These are phyloP conservation scores for Gossypium turneri DNA, from an alignment of 345 rosid genomes.

Conservation along the genomic window DNA sequence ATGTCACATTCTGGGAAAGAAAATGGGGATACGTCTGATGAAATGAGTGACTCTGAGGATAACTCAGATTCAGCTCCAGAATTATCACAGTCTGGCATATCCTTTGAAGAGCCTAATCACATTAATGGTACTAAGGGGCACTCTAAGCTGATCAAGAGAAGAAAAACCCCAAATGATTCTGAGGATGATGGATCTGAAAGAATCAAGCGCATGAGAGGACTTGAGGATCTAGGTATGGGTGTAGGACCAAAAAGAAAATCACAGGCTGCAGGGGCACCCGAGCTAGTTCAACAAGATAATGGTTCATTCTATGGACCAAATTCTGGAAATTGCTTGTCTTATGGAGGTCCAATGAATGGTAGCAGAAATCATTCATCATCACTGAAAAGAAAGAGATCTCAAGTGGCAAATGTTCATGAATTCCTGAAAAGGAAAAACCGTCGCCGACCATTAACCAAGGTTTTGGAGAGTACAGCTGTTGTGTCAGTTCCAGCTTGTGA, in stretches of 20 bases:
- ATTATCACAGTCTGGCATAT: conserved; percentile 59
- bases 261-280: conserved; percentile 29
- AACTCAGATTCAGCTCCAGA: conserved; percentile 50
- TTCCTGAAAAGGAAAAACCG: conserved; percentile 65
- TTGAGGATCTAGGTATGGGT: conserved; percentile 79
- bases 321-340: conserved; percentile 37
- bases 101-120: conserved; percentile 59
- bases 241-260: conserved; percentile 41
- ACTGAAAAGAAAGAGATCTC: conserved; percentile 65
- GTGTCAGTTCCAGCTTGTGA: conserved; percentile 73
- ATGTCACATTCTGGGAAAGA: conserved; percentile 49
- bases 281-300: conserved; percentile 35
- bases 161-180: conserved; percentile 93
- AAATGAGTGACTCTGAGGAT: conserved; percentile 37
- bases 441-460: conserved; percentile 78
- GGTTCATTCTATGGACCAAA: conserved; percentile 34
- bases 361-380: conserved; percentile 42
- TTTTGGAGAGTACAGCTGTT: conserved; percentile 81
- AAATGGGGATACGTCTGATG: conserved; percentile 38
- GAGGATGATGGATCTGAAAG: conserved; percentile 98
- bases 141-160: conserved; percentile 52
- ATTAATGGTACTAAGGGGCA: conserved; percentile 43
- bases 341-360: conserved; percentile 50
- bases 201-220: conserved; percentile 96
- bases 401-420: conserved; percentile 52